A percentile compares a stretch with the other conserved stretches of the same genome.
These are phyloP conservation scores for Exophiala spinifera DNA, from an alignment of 2,329 filamentous ascomycete genomes.

Conservation along the genomic window DNA sequence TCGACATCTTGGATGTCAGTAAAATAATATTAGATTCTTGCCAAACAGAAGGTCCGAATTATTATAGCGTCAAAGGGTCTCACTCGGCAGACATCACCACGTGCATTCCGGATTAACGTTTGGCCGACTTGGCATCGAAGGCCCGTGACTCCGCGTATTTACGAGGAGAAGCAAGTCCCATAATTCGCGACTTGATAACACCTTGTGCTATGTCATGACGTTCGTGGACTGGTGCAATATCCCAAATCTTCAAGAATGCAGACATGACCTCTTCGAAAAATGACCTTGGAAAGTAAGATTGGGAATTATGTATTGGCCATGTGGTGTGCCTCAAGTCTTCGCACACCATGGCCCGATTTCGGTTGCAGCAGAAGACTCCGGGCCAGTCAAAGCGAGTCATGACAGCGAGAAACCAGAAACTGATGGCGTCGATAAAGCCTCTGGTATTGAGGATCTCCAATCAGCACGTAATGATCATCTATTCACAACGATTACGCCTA, in stretches of 20 bases:
- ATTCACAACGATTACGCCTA: slow-evolving; percentile 83
- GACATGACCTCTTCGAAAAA: slow-evolving; percentile 16
- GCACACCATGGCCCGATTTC: slow-evolving; percentile 46
- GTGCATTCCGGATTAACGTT: not conserved
- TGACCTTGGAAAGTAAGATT: slow-evolving; percentile 16
- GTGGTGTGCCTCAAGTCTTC: slow-evolving; percentile 49
- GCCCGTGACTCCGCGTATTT: not conserved
- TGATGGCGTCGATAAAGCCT: not conserved
- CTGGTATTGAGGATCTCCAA: slow-evolving; percentile 65
- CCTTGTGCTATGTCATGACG: no score
- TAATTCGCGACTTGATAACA: not conserved
- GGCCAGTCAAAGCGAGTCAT: slow-evolving; percentile 30
- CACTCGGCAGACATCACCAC: no score
- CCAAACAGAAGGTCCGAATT: no score
- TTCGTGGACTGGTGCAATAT: no score
- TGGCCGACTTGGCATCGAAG: not conserved
- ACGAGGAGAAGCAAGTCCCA: not conserved
- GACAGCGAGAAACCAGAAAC: slow-evolving; percentile 16
- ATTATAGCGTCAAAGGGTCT: no score
- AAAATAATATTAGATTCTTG: no score
- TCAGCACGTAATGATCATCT: slow-evolving; percentile 75
- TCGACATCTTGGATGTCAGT: no score
- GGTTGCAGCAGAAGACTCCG: slow-evolving; percentile 31
- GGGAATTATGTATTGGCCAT: slow-evolving; percentile 48
- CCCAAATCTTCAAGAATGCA: not conserved